These are phyloP conservation scores for Colletotrichum musae DNA, from an alignment of 2,329 filamentous ascomycete species.

Conservation along the genomic window DNA sequence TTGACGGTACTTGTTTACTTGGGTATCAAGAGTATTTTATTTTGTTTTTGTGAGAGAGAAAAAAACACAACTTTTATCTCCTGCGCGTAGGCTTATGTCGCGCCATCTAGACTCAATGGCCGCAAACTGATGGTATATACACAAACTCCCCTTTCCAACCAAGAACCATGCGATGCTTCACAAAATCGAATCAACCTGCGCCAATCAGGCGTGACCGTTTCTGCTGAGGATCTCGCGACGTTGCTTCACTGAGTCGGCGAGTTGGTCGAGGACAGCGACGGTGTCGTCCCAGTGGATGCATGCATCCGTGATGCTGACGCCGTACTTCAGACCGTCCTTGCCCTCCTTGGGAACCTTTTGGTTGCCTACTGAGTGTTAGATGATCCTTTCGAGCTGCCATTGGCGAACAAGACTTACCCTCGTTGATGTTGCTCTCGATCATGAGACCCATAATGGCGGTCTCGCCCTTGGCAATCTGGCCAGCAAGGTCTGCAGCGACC, in stretches of 20 bases:
- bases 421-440: slow-evolving; percentile 98
- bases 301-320: slow-evolving; percentile 96
- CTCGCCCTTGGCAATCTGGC: slow-evolving; percentile 90
- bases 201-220: slow-evolving; percentile 31
- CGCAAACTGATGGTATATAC: slow-evolving; percentile 27
- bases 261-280: slow-evolving; percentile 79
- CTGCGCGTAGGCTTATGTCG: slow-evolving; percentile 7
- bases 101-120: slow-evolving; percentile 4
- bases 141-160: not conserved
- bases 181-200: not conserved
- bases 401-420: slow-evolving; percentile 70
- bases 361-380: slow-evolving; percentile 69
- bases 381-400: not conserved
- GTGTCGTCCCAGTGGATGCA: slow-evolving; percentile 97
- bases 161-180: slow-evolving; percentile 2
- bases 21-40: slow-evolving; percentile 22
- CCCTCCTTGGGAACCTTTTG: slow-evolving; percentile 95
- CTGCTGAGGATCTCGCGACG: slow-evolving; percentile 66
- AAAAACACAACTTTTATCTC: slow-evolving; percentile 17
- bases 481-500: slow-evolving; percentile 85
- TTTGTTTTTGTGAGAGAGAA: slow-evolving; percentile 3
- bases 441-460: slow-evolving; percentile 94
- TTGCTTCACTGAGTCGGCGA: slow-evolving; percentile 85
- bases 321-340: slow-evolving; percentile 88
- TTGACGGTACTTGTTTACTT: not conserved